Conservation (phyloP, 1,139 yeast species). For the Suhomyces anneliseae region DNA sequence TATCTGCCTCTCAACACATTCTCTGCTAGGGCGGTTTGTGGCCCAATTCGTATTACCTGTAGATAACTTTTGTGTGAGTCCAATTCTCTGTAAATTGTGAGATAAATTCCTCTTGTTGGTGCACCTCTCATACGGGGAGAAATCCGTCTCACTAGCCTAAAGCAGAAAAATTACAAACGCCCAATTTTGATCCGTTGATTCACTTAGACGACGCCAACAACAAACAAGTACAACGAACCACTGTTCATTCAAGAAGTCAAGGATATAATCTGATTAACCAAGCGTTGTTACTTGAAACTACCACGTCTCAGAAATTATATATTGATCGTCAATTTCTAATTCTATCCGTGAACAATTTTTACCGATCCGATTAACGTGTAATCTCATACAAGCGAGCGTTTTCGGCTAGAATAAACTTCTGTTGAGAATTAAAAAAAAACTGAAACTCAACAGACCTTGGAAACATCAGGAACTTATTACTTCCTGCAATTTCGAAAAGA, state of each 20-base stretch:
- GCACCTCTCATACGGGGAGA: constrained; percentile 4
- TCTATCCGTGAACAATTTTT: background rate
- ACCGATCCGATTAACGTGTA: background rate
- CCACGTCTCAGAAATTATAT: no score
- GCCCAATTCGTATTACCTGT: background rate
- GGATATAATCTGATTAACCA: no score
- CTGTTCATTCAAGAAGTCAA: background rate
- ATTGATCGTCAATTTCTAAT: background rate
- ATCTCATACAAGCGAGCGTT: background rate
- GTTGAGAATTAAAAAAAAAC: background rate
- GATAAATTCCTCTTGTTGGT: background rate
- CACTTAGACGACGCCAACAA: constrained; percentile 8
- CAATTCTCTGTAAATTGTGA: background rate
- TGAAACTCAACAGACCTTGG: background rate
- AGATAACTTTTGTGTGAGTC: background rate
- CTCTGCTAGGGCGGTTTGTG: background rate
- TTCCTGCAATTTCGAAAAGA: no score
- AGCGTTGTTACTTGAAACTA: no score
- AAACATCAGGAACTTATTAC: background rate
- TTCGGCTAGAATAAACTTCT: background rate
- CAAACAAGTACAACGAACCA: background rate
- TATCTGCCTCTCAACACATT: background rate
- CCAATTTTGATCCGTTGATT: constrained; percentile 11
- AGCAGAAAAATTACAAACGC: constrained; percentile 11
- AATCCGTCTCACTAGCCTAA: constrained; percentile 10